Base-by-base conservation (phyloP, 208 protist genomes). In the Porcisia deanei region DNA sequence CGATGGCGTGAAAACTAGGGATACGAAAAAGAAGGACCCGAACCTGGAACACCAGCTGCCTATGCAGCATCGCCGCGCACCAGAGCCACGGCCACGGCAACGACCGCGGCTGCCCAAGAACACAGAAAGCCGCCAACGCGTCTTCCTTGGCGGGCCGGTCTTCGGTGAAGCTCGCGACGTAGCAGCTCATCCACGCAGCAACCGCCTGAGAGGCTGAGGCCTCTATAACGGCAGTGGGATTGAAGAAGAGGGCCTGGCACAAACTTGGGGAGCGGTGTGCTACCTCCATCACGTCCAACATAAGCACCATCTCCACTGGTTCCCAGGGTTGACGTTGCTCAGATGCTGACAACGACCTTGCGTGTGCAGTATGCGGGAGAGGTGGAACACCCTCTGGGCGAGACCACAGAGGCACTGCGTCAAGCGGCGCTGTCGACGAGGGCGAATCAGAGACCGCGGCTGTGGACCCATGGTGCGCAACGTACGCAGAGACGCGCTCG, bases 231-330 rank as follows among this genome's bases (percentile, higher is more conserved):
- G n/a, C 25, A 9, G 47, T 53, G 1, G 84, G 60, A 9, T 43
- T 73, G 8, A 63, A 18, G 10, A 91, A 43, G 30, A 91, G 73
- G 10, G 64, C 73, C 9, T 76, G 47, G 5, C 84, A 77, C 5
- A 75, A 22, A 30, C 7, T 34, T 9, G 87, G 87, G 3, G 73
- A 85, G 30, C 64, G 41, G 58, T 87, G 75, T 5, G 86, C 58
- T 3, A 88, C 76, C 67, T 81, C 79, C 54, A 86, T 88, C 39
- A 81, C 77, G 65, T 91, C 87, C 49, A 91, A 55, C 34, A 52
- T 83, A 4, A 88, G 34, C 37, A 60, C 20, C 52, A 81, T 57
- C 22, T 77, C 60, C 1, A 80, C 25, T 3, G 52, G 76, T 5
- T 20, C 63, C 63, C 34, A 49, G 14, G 20, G 63, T 43, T 49